Evolutionary conservation across 106 monocot genomes (phyloP).

Genomic region (Vanilla planifolia): DNA sequence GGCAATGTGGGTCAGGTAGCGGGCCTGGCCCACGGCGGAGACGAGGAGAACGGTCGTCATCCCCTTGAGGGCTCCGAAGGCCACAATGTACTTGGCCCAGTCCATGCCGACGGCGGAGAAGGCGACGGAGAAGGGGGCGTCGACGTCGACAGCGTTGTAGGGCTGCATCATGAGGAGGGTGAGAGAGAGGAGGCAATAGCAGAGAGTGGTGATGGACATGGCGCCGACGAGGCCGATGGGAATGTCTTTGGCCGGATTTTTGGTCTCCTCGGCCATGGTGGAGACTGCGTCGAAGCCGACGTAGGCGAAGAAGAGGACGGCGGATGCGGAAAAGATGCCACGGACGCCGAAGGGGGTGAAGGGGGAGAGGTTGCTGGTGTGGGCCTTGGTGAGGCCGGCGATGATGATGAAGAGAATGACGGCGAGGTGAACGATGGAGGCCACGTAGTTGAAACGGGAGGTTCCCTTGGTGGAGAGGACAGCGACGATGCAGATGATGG

Average conservation of each 20-base stretch:
- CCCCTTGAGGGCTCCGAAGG: conserved; percentile 16
- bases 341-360: conserved; percentile 61
- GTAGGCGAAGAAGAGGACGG: conserved; percentile 84
- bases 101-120: conserved; percentile 17
- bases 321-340: conserved; percentile 66
- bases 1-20: conserved; percentile 19
- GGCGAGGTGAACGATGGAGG: conserved; percentile 67
- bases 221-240: conserved; percentile 19
- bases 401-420: conserved; percentile 72
- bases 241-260: conserved; percentile 43
- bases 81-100: conserved; percentile 20
- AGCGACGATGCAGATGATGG: conserved; percentile 43
- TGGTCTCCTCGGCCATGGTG: conserved; percentile 93
- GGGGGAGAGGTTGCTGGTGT: conserved; percentile 40
- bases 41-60: conserved; percentile 22
- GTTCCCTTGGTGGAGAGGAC: conserved; percentile 67
- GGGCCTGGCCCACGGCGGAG: conserved; percentile 15
- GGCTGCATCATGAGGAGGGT: conserved; percentile 14
- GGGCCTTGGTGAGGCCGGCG: conserved; percentile 68
- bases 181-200: conserved; percentile 13
- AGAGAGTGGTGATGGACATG: conserved; percentile 13
- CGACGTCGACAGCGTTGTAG: conserved; percentile 6
- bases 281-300: conserved; percentile 73
- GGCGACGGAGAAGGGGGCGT: conserved; percentile 17
- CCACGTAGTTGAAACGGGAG: conserved; percentile 82